Conservation (phyloP, 176 grass and related monocot genomes). For the Phragmites australis region DNA sequence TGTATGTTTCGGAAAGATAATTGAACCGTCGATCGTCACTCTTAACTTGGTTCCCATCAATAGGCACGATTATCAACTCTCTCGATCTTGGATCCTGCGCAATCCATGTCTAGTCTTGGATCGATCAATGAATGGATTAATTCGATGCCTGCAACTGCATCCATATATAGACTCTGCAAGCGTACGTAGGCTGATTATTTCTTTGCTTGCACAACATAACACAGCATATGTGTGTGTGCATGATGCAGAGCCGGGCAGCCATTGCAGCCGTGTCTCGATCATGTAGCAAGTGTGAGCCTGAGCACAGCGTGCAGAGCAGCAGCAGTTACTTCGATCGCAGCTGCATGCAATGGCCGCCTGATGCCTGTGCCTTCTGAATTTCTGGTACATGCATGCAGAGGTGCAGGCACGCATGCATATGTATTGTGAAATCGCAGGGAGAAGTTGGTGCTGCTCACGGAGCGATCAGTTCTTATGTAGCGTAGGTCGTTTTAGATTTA, state of each 20-base stretch:
- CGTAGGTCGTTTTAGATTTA: no score
- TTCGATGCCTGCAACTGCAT: not conserved
- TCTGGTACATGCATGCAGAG: not conserved
- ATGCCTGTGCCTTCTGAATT: conserved; percentile 8
- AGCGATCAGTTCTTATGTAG: no score
- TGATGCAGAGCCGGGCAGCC: conserved; percentile 9
- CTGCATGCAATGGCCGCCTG: not conserved
- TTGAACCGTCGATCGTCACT: no score
- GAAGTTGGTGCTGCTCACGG: conserved; percentile 24
- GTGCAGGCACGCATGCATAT: not conserved
- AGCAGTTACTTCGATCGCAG: conserved; percentile 36
- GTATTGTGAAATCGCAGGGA: not conserved
- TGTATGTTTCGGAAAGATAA: no score
- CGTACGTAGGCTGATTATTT: not conserved
- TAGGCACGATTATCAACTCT: no score
- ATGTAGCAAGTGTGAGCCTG: conserved; percentile 24
- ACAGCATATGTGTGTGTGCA: conserved; percentile 24
- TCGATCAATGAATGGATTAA: conserved; percentile 24
- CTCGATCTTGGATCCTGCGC: not conserved
- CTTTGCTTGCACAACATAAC: not conserved
- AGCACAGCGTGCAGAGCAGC: not conserved
- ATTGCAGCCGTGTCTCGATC: conserved; percentile 14
- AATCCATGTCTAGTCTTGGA: not conserved
- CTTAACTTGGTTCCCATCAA: no score
- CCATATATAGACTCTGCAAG: not conserved